Evolutionary conservation across 495 filamentous ascomycete species (phyloP).

Genomic region (Collariella sp.): DNA sequence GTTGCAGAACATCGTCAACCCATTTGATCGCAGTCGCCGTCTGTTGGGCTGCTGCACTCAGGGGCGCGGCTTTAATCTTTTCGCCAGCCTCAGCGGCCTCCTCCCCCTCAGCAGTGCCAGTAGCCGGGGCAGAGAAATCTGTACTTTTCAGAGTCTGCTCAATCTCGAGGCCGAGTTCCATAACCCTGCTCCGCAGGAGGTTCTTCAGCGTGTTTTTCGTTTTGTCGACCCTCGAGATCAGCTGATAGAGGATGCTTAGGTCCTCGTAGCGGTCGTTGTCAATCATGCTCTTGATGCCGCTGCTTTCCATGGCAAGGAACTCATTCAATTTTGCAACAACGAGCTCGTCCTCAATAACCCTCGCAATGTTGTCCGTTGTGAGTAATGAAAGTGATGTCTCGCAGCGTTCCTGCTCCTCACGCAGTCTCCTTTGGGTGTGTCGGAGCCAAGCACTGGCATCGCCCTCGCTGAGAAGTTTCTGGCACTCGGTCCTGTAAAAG

Average conservation of each 20-base stretch:
- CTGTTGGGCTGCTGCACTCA: slow-evolving; percentile 41
- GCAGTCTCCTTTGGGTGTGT: slow-evolving; percentile 61
- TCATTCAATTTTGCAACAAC: slow-evolving; percentile 68
- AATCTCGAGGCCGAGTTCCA: slow-evolving; percentile 72
- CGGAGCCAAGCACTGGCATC: slow-evolving; percentile 79
- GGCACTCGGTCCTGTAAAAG: slow-evolving; percentile 74
- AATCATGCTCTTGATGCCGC: slow-evolving; percentile 80
- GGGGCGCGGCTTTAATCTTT: slow-evolving; percentile 33
- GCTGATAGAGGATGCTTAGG: slow-evolving; percentile 64
- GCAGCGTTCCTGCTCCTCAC: slow-evolving; percentile 76
- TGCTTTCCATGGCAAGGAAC: slow-evolving; percentile 74
- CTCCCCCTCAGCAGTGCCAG: slow-evolving; percentile 38
- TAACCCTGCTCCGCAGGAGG: slow-evolving; percentile 62
- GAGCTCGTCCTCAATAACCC: slow-evolving; percentile 71
- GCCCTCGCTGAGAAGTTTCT: slow-evolving; percentile 60
- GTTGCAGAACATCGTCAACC: slow-evolving; percentile 79
- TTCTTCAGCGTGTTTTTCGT: slow-evolving; percentile 62
- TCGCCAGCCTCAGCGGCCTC: slow-evolving; percentile 41
- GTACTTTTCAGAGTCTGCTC: slow-evolving; percentile 55
- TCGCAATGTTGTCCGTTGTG: slow-evolving; percentile 64
- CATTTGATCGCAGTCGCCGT: slow-evolving; percentile 84
- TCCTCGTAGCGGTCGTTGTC: slow-evolving; percentile 77
- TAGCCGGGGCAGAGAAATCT: slow-evolving; percentile 31
- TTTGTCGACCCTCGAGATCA: slow-evolving; percentile 69
- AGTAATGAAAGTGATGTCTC: slow-evolving; percentile 62